Evolutionary conservation across 805 yeast genomes (phyloP), one percentile per base, ranked within the genome.

Genomic region (Saccharomyces eubayanus): DNA sequence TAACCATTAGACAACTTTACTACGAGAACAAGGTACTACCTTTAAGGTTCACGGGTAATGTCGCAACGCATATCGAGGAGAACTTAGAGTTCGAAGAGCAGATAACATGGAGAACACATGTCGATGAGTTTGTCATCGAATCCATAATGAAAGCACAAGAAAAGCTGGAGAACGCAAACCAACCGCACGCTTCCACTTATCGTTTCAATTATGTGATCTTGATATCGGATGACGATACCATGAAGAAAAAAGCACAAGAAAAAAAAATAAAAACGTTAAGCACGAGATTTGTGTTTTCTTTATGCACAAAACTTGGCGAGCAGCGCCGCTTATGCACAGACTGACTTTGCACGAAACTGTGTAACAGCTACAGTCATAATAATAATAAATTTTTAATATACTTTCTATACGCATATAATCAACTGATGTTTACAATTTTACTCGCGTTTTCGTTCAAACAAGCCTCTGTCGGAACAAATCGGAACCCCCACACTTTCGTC

Each of bases 41-140:
- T 1, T 69, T 84, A 55, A 74, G 88, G 60, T 83, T 84, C 59
- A 85, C 86, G 61, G 91, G 90, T 45, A 77, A 85, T 3, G 75
- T 79, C 46, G 88, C 90, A 0, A 74, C 81, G 5, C 82, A 84
- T 46, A 75, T 85, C 55, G 85, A 84, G 62, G 92, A 85, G 65
- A 84, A 87, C 5, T 68, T 82, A 20, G 92, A 85, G 63, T 84
- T 85, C 67, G 90, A 85, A 64, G 81, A 82, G 62, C 85, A 85
- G 62, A 79, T 82, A 47, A 79, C 80, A 47, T 85, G 91, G 92
- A 74, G 87, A 66, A 75, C 83, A 14, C 82, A 79, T 59, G 85
- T 87, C 8, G 92, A 85, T 67, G 89, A 84, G 60, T 77, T 84
- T 41, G 83, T 84, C 51, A 66, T 74, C 77, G 68, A 81, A 77